Base-by-base conservation (phyloP, 352 stramenopile species). In the Globisporangium acanthophoron region DNA sequence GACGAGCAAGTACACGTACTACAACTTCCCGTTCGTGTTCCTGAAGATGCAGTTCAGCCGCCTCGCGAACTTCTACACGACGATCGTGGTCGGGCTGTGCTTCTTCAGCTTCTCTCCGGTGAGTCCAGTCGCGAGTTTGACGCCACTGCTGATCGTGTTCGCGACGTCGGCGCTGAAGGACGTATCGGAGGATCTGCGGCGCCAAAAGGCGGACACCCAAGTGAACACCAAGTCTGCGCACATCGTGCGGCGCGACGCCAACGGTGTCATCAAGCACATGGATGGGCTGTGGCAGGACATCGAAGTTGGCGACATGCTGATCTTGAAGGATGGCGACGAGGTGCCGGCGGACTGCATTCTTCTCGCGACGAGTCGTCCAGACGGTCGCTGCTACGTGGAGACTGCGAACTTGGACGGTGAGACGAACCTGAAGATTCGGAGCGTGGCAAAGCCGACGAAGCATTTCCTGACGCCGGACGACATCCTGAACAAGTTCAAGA, bases 11-110 rank as follows among this genome's bases (percentile, higher is more conserved):
- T 96, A 96, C 73, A 96, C 87, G 40, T 81, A 83, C 62, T 95
- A 90, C 79, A 96, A 95, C 71, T 96, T 96, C 56, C 66, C 84
- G 60, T 93, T 92, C 56, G 80, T 95, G 27, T 95, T 94, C 33
- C 66, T 96, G 46, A 91, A 92, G 71, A 92, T 94, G 78, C 87
- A 96, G 66, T 96, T 96, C 66, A 94, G 83, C 58, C 83, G 87
- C 49, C 70, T 96, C 16, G 87, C 87, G 18, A 96, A 96, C 54
- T 64, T 95, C 33, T 96, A 95, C 69, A 95, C 87, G 56, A 93
- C 83, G 11, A 93, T 96, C 40, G 80, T 96, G 31, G 85, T 95
- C 33, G 81, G 76, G 57, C 60, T 96, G n/a, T 96, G 87, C 64
- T 96, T 95, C 54, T 96, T 94, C 64, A 73, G 73, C 57, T 94